phyloP scores from a whole-genome alignment of 2,329 filamentous ascomycete species.

The Sclerotinia subarctica region DNA sequence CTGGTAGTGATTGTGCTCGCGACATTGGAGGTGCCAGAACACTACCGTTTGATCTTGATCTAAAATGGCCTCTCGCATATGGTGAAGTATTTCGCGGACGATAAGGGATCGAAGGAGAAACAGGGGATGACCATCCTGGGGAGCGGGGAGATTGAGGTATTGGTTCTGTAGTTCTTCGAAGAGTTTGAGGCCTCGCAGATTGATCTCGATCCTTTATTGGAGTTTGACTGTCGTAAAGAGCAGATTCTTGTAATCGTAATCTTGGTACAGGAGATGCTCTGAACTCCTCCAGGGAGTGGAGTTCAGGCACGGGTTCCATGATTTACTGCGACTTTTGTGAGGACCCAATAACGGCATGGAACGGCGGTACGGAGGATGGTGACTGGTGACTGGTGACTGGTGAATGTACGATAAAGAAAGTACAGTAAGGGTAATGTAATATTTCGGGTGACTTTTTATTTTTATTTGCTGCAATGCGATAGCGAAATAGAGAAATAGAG shows the following conservation, averaged over 20 bases:
- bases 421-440: background rate
- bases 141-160: conserved; percentile 52
- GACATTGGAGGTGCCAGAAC: conserved; percentile 55
- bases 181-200: conserved; percentile 47
- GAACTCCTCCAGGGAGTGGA: conserved; percentile 66
- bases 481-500: background rate
- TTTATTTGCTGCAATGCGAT: conserved; percentile 12
- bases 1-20: conserved; percentile 62
- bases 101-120: conserved; percentile 50
- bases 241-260: conserved; percentile 44
- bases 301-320: conserved; percentile 68
- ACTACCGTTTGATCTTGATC: conserved; percentile 57
- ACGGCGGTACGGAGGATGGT: background rate
- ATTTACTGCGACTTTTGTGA: conserved; percentile 27
- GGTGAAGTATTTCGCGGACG: conserved; percentile 62
- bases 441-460: conserved; percentile 4
- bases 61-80: conserved; percentile 53
- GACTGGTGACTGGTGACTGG: conserved; percentile 10
- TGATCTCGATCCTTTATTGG: conserved; percentile 23
- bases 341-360: conserved; percentile 18
- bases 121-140: conserved; percentile 33
- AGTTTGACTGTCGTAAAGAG: conserved; percentile 25
- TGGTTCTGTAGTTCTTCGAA: conserved; percentile 59
- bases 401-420: conserved; percentile 10
- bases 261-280: conserved; percentile 55